These are phyloP conservation scores for Medicago ruthenica DNA, from an alignment of 306 rosid genomes.

Conservation along the genomic window DNA sequence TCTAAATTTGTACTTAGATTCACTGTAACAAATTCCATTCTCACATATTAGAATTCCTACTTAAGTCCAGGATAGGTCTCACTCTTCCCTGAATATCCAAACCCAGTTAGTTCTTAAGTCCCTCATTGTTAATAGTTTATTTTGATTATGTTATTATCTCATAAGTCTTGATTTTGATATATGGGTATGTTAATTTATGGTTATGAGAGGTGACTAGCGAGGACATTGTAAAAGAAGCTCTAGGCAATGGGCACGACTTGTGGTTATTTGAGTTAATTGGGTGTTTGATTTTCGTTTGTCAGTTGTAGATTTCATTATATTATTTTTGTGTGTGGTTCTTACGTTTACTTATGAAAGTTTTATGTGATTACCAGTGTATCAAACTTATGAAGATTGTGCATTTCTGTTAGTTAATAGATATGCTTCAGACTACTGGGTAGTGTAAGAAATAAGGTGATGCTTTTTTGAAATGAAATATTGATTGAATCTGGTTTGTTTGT, in stretches of 20 bases:
- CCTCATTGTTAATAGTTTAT: no score
- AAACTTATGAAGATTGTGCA: neutral
- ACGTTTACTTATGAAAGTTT: neutral
- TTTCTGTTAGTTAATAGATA: neutral
- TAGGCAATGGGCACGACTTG: neutral
- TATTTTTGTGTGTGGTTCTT: neutral
- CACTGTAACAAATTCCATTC: no score
- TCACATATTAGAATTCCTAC: no score
- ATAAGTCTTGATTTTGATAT: neutral
- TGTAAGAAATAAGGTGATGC: neutral
- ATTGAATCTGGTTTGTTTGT: constrained; percentile 22
- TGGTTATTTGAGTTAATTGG: neutral
- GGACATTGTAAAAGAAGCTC: neutral
- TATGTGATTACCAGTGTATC: neutral
- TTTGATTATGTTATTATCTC: neutral
- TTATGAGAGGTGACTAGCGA: neutral
- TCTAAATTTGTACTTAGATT: no score
- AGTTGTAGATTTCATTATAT: neutral
- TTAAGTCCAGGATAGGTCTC: no score
- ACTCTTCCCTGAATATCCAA: no score
- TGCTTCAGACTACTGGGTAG: neutral
- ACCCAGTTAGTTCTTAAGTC: no score
- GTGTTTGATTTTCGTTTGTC: neutral
- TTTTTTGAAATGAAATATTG: neutral
- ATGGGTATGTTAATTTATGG: neutral